Evolutionary conservation across 73 alveolate species (phyloP), one percentile per base, ranked within the genome.

Genomic region (Uronychia setigera): DNA sequence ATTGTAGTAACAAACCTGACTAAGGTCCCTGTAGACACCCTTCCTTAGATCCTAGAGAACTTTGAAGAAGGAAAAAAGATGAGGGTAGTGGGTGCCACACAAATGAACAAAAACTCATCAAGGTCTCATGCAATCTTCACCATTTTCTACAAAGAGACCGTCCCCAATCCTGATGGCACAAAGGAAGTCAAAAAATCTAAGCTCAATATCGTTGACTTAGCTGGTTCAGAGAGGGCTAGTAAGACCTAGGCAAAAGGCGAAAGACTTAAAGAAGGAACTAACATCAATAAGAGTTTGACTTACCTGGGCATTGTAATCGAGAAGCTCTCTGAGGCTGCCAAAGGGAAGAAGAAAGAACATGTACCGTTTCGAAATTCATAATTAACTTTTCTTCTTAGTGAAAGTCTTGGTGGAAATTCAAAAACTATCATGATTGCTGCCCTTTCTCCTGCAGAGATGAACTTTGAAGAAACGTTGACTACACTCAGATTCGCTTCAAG

Each of bases 91-190:
- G 99, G 99, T 29, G 98, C 95, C n/a, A 97, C 99, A 11, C 94
- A 94, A 13, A 97, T 97, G 99, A 97, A 97, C 91, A 97, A 95
- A 80, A 93, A 93, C 81, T 92, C 98, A 30, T 94, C 99, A 29
- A 86, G 99, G 80, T 93, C 99, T 58, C 99, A 98, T 88, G 95
- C 99, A 31, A 88, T 98, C 80, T 98, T 98, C 83, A 98, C 99
- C 0, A 92, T 98, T 5, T 92, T 89, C 87, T 90, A 96, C 59
- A 86, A 86, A 11, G 26, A 33, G 34, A 59, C 57, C 33, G 33
- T 1, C 1, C 32, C 26, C 29, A 58, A 59, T 26, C 32, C 76
- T 33, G 29, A 83, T 0, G 74, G 77, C 26, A 81, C 74, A 60
- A 90, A 83, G 60, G 35, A 81, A 75, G 59, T 90, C 88, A 95